Evolutionary conservation across 202 grass and related monocot species (phyloP), one percentile per base, ranked within the genome.

Genomic region (Schoenoplectus tabernaemontani): DNA sequence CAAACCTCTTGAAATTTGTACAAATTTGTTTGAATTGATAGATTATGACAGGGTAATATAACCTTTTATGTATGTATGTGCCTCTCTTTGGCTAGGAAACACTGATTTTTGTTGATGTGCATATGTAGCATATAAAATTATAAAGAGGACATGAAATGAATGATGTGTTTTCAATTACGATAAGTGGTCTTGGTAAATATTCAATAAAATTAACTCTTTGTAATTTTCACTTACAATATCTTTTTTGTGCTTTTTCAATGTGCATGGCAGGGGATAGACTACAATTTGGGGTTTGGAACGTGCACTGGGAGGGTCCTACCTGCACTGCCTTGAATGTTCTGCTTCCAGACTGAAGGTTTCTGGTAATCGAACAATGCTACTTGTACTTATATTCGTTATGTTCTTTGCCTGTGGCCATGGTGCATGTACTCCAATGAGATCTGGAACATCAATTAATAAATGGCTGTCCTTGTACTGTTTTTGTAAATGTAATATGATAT

Each of bases 241-340:
- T 74, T 46, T 74, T 54, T 53, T 53, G 15, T 75, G 26, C 46
- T 75, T 75, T 26, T 5, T n/a, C 36, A 15, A 36, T n/a, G 47
- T 9, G 4, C 68, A 76, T 70, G 41, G 30, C 76, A 98, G 96
- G 90, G 90, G 0, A 88, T 91, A 76, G 88, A 83, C 56, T 98
- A 92, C 78, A 95, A 85, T 26, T 32, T 98, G 16, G 96, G 96
- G 51, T 98, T 98, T 30, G 96, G 96, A 69, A 82, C 88, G 23
- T 95, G 96, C 86, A 84, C 85, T 0, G 91, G 96, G 48, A 90
- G 88, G 79, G 69, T 98, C 65, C 64, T 92, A 48, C 91, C 96
- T 19, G 32, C 96, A 4, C 46, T 83, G 44, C 84, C 91, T 43
- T 98, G 84, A 98, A 50, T 79, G 62, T 44, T 44, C 62, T 5